Evolutionary conservation across 768 basidiomycete species (phyloP).

Genomic region (Boletus rufocinnamomeus): DNA sequence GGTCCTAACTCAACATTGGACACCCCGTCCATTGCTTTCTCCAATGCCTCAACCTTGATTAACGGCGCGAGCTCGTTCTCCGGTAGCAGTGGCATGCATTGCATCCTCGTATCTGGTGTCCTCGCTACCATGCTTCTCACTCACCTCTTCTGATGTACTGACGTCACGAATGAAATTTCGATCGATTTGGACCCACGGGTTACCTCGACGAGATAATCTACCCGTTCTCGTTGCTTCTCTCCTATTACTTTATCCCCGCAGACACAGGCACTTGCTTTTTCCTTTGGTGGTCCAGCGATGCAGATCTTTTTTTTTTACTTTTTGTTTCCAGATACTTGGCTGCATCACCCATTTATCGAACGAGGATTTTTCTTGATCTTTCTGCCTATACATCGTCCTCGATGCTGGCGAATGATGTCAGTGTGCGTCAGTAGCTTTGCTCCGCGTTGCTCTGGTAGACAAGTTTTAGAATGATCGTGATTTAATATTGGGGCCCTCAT

Average conservation of each 20-base stretch:
- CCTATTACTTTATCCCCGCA: neutral
- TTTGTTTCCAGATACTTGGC: neutral
- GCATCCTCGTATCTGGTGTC: conserved; percentile 15
- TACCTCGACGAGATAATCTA: neutral
- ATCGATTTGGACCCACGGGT: neutral
- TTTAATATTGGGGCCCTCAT: neutral
- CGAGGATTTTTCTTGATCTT: neutral
- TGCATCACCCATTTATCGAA: neutral
- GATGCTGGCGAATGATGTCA: neutral
- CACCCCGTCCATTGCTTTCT: conserved; percentile 56
- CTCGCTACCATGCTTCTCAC: conserved; percentile 18
- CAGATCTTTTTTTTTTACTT: neutral
- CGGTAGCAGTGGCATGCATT: conserved; percentile 11
- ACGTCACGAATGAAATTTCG: neutral
- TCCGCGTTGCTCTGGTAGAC: neutral
- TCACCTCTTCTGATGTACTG: conserved; percentile 22
- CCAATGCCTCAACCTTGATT: conserved; percentile 57
- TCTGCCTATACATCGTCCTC: neutral
- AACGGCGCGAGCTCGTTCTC: conserved; percentile 37
- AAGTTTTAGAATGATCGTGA: neutral
- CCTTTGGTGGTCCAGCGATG: neutral
- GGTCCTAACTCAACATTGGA: conserved; percentile 52
- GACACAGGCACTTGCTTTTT: neutral
- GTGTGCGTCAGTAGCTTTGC: neutral
- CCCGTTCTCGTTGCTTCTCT: neutral